phyloP scores from a whole-genome alignment of 2,329 filamentous ascomycete genomes.

The Fusarium paranaense region DNA sequence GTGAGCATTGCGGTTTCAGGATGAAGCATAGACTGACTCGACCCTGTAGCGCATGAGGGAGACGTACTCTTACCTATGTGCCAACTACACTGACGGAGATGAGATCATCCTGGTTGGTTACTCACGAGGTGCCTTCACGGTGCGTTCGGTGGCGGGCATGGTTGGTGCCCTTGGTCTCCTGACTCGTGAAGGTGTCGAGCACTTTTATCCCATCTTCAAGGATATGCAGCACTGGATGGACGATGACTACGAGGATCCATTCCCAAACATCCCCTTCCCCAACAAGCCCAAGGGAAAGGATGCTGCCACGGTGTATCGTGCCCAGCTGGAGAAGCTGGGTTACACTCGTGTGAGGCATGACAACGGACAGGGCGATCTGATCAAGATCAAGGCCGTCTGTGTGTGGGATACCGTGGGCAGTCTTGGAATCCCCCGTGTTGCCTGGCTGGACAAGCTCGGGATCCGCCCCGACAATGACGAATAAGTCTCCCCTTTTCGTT shows the following conservation, averaged over 20 bases:
- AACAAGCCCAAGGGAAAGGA: constrained; percentile 60
- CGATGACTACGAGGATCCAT: constrained; percentile 58
- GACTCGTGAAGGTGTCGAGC: constrained; percentile 64
- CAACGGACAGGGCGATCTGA: constrained; percentile 54
- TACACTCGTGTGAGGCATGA: constrained; percentile 58
- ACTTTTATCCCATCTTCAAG: constrained; percentile 67
- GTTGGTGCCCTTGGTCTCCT: constrained; percentile 63
- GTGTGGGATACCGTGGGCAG: constrained; percentile 62
- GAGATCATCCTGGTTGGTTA: constrained; percentile 69
- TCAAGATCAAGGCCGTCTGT: constrained; percentile 58
- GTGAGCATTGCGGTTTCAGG: constrained; percentile 45
- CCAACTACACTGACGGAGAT: constrained; percentile 70
- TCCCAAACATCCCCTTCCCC: constrained; percentile 59
- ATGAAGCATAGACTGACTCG: constrained; percentile 11
- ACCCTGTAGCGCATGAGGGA: constrained; percentile 64
- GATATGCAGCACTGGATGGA: constrained; percentile 67
- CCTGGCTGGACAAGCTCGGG: constrained; percentile 60
- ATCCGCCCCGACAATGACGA: constrained; percentile 58
- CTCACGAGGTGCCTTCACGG: constrained; percentile 70
- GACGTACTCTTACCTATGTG: constrained; percentile 71
- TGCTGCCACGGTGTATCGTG: constrained; percentile 57
- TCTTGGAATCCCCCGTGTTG: constrained; percentile 58
- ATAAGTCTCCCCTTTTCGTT: constrained; percentile 51
- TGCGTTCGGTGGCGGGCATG: constrained; percentile 66
- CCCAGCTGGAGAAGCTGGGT: constrained; percentile 56